Evolutionary conservation across 768 basidiomycete species (phyloP).

Genomic region (Dioszegia aurantiaca): DNA sequence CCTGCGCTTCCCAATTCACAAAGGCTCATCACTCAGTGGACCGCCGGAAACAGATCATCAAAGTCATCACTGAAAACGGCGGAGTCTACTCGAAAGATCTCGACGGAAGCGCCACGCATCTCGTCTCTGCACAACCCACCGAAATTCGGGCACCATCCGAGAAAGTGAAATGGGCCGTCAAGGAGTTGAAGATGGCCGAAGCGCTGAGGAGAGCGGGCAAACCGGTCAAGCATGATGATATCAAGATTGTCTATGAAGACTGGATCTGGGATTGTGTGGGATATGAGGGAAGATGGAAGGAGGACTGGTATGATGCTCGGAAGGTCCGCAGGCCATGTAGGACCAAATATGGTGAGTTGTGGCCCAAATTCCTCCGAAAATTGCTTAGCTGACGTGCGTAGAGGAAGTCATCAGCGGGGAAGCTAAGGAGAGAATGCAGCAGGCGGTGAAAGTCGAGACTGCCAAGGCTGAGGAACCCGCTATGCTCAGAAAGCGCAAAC

Average conservation of each 20-base stretch:
- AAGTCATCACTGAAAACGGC: constrained; percentile 60
- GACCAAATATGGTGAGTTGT: constrained; percentile 29
- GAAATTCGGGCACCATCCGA: constrained; percentile 56
- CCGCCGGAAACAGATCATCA: constrained; percentile 65
- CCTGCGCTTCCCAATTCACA: too few relatives aligned
- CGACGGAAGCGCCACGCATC: constrained; percentile 77
- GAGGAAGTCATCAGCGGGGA: constrained; percentile 39
- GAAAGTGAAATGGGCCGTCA: constrained; percentile 61
- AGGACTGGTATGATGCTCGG: constrained; percentile 47
- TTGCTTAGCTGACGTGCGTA: constrained; percentile 4
- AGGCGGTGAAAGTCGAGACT: constrained; percentile 2
- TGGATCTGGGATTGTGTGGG: constrained; percentile 94
- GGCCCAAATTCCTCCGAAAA: neutral
- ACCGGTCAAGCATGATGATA: constrained; percentile 59
- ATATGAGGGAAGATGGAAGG: constrained; percentile 60
- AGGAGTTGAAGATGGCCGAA: constrained; percentile 28
- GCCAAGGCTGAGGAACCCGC: constrained; percentile 32
- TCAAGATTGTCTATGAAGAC: constrained; percentile 84
- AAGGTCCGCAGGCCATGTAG: constrained; percentile 31
- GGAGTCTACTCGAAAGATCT: constrained; percentile 73
- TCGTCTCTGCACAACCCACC: constrained; percentile 65
- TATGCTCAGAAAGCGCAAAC: constrained; percentile 35
- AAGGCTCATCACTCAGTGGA: constrained; percentile 42
- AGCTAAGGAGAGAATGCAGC: constrained; percentile 5
- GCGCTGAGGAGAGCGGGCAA: constrained; percentile 22